phyloP scores from a whole-genome alignment of 179 eudicot genomes.

The Silene vulgaris region DNA sequence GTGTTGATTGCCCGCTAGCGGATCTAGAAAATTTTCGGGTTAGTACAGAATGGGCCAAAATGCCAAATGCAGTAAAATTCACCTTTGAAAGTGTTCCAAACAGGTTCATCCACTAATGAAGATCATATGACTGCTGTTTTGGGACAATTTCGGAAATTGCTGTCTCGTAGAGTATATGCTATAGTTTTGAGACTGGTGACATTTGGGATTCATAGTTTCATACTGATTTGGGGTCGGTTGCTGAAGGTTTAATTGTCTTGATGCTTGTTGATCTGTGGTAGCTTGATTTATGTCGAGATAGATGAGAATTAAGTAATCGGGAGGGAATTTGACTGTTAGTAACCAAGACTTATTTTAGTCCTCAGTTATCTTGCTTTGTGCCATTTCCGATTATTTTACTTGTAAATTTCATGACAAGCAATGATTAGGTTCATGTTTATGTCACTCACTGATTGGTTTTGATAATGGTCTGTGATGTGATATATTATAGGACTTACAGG shows the following conservation, averaged over 20 bases:
- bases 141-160: too few species aligned
- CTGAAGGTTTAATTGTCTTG: neutral
- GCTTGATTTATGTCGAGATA: neutral
- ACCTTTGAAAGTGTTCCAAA: too few species aligned
- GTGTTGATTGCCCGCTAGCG: neutral
- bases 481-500: constrained; percentile 14
- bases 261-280: neutral
- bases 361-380: neutral
- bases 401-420: neutral
- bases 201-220: neutral
- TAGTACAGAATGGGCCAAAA: too few species aligned
- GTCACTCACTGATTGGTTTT: neutral
- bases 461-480: neutral
- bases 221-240: neutral
- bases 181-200: neutral
- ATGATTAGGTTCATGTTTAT: neutral
- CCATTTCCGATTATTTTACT: neutral
- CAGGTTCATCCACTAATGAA: too few species aligned
- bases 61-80: too few species aligned
- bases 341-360: neutral
- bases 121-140: too few species aligned
- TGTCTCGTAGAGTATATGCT: too few species aligned
- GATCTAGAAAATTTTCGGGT: neutral
- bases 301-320: neutral
- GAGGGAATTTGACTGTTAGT: neutral